Evolutionary conservation across 2,329 filamentous ascomycete species (phyloP), one percentile per base, ranked within the genome.

Genomic region (Emergomyces orientalis): DNA sequence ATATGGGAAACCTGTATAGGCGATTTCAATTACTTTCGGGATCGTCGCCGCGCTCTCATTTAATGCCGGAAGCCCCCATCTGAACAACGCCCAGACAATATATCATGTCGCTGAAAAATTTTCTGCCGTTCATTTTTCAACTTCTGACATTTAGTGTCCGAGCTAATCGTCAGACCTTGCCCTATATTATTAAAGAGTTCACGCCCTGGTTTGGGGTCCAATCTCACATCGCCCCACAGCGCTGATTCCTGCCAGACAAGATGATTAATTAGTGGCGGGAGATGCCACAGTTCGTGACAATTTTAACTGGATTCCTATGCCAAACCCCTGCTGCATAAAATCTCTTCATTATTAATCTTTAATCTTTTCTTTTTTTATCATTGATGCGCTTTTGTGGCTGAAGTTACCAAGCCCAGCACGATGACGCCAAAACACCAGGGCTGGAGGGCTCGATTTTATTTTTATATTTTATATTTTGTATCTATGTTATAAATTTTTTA

Each of bases 291-390:
- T 56, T 56, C 54, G 32, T 56, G 54, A 56, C 51, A 25, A 39
- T 39, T n/a, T n/a, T 39, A 39, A 56, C 34, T 37, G 32, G 14
- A 22, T 54, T 41, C 54, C 54, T 39, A 39, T 41, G 32, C n/a
- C 11, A 17, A 56, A 39, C 22, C 54, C 54, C 34, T 56, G 54
- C 54, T 56, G 54, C 54, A 56, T 56, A 56, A 37, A 55, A n/a
- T 39, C 54, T 4, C 27, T 54, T n/a, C 47, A 27, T 49, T 27
- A 49, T 49, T 14, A 25, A 13, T n/a, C 14, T 34, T 32, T n/a
- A 17, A 1, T 9, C 0, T 54, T 54, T 22, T 19, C 14, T 52
- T 32, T 54, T 32, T 32, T n/a, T 8, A 19, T 17, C 49, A n/a
- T 54, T 11, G 49, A 32, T 54, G 5, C 27, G 27, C 17, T 54